These are phyloP conservation scores for Ministeria vibrans DNA, from an alignment of 78 protist species.

Conservation along the genomic window DNA sequence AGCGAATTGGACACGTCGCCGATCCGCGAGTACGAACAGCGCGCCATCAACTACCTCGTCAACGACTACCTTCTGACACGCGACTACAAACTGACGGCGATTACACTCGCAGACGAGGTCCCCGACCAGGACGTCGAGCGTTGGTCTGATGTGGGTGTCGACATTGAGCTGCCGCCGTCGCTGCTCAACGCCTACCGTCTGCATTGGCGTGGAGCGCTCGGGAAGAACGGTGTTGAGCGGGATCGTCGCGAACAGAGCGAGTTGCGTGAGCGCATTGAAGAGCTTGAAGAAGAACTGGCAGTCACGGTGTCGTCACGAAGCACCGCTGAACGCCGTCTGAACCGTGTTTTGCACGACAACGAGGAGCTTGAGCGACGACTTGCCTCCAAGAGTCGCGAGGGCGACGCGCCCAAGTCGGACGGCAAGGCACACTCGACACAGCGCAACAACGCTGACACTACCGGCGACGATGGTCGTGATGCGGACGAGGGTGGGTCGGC, in stretches of 20 bases:
- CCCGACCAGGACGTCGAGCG: slow-evolving; percentile 1
- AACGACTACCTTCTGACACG: background rate
- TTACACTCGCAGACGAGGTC: slow-evolving; percentile 5
- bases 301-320: background rate
- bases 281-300: background rate
- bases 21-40: background rate
- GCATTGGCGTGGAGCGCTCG: background rate
- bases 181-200: background rate
- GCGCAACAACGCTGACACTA: background rate
- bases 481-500: background rate
- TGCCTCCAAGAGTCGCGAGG: background rate
- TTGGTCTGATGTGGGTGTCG: background rate
- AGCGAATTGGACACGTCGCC: background rate
- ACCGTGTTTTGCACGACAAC: background rate
- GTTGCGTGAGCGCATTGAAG: background rate
- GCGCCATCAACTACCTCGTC: slow-evolving; percentile 6
- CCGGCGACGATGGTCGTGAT: background rate
- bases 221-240: no score
- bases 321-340: background rate
- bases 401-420: background rate
- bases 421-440: background rate
- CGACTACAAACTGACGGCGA: background rate
- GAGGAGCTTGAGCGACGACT: background rate
- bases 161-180: background rate
- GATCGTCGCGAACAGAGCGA: no score